Base-by-base conservation (phyloP, 2,329 filamentous ascomycete species). In the Tothia fuscella region DNA sequence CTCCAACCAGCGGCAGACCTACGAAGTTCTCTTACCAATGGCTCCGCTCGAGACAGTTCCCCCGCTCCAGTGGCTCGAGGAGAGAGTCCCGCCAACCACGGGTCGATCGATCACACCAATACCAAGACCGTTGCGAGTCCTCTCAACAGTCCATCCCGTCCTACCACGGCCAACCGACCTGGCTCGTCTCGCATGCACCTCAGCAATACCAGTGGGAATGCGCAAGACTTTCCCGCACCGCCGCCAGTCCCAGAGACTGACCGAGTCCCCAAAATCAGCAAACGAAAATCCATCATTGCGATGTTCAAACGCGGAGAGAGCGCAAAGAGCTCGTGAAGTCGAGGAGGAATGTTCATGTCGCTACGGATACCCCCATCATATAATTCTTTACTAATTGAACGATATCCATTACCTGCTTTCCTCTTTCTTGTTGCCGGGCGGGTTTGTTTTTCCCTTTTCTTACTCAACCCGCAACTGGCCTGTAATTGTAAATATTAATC, bases 231-330 rank as follows among this genome's bases (percentile, higher is more conserved):
- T n/a, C 39, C 50, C 6, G 20, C 34, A 6, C 53, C 57, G 20
- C 57, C 57, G 14, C 53, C 57, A 5, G 52, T 57, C 24, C 56
- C 57, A 28, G 46, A 56, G 44, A 16, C 24, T 25, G 14, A 16
- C n/a, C 7, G 12, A 29, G 24, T 16, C 19, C 51, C 57, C n/a
- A 60, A 56, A 43, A 53, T 66, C 33, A 56, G 58, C 40, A 68
- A 67, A 54, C 56, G 65, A 44, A 68, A 68, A 54, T 68, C 64
- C 46, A 61, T 69, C 44, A 49, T 66, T 43, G 54, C 56, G 17
- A 62, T 66, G 24, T 68, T 68, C 49, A 59, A 58, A 41, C 53
- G 56, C 31, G 20, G 17, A 12, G 31, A 34, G n/a, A 19, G 31
- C 9, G 17, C 20, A 9, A 34, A 19, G 31, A 34, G 13, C 13